phyloP scores from a whole-genome alignment of 2,329 filamentous ascomycete genomes.

The Alternaria gansuensis region DNA sequence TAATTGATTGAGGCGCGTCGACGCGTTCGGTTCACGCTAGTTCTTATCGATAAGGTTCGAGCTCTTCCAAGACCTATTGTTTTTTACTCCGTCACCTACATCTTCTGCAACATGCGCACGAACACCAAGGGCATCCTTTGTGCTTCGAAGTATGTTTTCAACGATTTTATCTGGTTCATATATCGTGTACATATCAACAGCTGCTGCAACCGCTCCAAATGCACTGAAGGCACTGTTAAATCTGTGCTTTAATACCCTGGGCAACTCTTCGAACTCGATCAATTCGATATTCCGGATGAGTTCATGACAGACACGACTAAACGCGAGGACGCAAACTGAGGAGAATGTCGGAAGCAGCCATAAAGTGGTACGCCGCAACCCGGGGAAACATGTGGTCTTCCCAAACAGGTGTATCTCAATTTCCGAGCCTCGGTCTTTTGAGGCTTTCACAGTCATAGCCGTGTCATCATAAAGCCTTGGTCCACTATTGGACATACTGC shows the following conservation, averaged over 20 bases:
- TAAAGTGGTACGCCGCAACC: no score
- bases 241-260: neutral
- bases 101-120: neutral
- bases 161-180: neutral
- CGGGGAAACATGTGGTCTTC: neutral
- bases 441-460: neutral
- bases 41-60: conserved; percentile 9
- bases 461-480: neutral
- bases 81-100: neutral
- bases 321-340: neutral
- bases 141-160: no score
- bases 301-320: neutral
- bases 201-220: neutral
- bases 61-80: neutral
- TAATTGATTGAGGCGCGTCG: conserved; percentile 17
- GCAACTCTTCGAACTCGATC: neutral
- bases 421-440: neutral
- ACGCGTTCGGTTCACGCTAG: conserved; percentile 16
- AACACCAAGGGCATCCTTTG: neutral
- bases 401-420: neutral
- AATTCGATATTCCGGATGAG: neutral
- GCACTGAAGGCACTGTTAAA: accelerated
- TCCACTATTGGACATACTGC: neutral
- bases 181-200: neutral
- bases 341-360: neutral